Conservation (phyloP, 78 protist species). For the Dictyostelium capitatum region DNA sequence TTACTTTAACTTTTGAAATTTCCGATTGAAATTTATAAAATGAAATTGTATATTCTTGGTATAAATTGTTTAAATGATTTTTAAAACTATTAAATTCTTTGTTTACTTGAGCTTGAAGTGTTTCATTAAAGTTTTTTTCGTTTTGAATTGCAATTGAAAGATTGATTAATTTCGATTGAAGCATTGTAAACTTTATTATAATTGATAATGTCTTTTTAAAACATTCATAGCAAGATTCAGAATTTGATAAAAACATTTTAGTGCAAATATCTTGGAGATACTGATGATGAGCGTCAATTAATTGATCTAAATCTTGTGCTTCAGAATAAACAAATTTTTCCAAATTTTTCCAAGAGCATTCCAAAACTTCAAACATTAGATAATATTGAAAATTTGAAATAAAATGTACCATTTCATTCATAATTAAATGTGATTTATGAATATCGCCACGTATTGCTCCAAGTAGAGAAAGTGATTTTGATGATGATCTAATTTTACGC, state of each 20-base stretch:
- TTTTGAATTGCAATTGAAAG: conserved; percentile 31
- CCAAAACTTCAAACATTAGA: conserved; percentile 88
- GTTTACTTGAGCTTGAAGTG: not conserved
- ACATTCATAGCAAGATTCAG: conserved; percentile 38
- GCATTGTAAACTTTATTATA: conserved; percentile 22
- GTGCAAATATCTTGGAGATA: conserved; percentile 56
- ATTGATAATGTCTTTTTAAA: conserved; percentile 24
- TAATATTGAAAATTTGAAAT: conserved; percentile 82
- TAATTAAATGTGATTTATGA: conserved; percentile 45
- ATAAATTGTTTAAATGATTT: not conserved
- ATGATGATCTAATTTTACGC: conserved; percentile 21
- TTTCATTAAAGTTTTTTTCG: not conserved
- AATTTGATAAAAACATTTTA: conserved; percentile 39
- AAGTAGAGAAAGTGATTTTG: not conserved
- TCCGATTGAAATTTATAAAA: conserved; percentile 42
- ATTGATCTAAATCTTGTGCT: conserved; percentile 71
- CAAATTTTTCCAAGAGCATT: conserved; percentile 77
- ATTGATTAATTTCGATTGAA: conserved; percentile 7
- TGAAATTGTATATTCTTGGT: conserved; percentile 26
- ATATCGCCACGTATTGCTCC: not conserved
- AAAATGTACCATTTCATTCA: conserved; percentile 84
- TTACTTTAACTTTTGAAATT: conserved; percentile 9
- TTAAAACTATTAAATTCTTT: conserved; percentile 22
- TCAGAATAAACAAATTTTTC: not conserved
- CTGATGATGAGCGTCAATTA: conserved; percentile 72